Base-by-base conservation (phyloP, 768 basidiomycete species). In the Agrocybe praecox region DNA sequence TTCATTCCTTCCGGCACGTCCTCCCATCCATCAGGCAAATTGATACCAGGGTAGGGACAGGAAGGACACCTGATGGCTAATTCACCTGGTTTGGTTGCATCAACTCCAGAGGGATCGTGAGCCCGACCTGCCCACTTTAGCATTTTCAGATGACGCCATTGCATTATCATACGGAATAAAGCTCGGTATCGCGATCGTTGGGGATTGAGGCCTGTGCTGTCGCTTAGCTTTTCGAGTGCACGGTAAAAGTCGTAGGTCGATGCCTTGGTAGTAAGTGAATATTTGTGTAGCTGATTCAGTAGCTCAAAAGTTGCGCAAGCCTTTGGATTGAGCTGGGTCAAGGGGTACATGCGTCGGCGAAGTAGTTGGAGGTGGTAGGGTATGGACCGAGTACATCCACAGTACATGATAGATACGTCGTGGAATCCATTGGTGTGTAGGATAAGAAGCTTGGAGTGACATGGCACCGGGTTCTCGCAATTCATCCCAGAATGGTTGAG, bases 11-110 rank as follows among this genome's bases (percentile, higher is more conserved):
- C 2, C 0, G 62, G 52, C 0, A 36, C 60, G 1, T 57, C 26
- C 8, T 58, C 23, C 63, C 63, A 75, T n/a, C 61, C 59, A 1
- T 54, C 48, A 0, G 67, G 67, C 0, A 76, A 53, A 52, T 76
- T 75, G 0, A 69, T 57, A 0, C 61, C 68, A 0, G 70, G 72
- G 0, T 67, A 67, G 0, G 74, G 75, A 51, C 76, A 77, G 1
- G 72, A 72, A 2, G 71, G 72, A 48, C 74, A 76, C 4, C 48
- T 49, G 1, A 75, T 56, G 0, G 69, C 69, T 4, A 71, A 59
- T 50, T 63, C 62, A 1, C 76, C 72, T 12, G 55, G 57, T 15
- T 36, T 34, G 0, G 70, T 72, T 8, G 26, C 57, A 2, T 15
- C 32, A 6, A 60, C 56, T 0, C 73, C 68, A 0, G 11, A 22